These are phyloP conservation scores for Oxyria digyna DNA, from an alignment of 148 eudicot species.

Conservation along the genomic window DNA sequence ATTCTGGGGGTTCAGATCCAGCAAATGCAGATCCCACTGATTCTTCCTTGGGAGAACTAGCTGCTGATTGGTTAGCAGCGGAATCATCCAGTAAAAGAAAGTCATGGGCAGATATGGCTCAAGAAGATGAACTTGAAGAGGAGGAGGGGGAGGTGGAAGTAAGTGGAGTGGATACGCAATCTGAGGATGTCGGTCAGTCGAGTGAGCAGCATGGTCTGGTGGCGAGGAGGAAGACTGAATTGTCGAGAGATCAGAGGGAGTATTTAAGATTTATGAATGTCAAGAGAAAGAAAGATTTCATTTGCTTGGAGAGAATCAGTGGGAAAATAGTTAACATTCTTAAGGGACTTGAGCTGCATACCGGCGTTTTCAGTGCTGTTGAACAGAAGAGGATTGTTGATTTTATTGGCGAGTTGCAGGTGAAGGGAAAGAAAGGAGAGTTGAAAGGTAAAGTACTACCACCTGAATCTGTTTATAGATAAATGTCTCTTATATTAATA, in stretches of 20 bases:
- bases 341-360: slow-evolving; percentile 84
- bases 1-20: slow-evolving; percentile 26
- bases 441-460: slow-evolving; percentile 53
- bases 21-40: slow-evolving; percentile 12
- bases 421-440: slow-evolving; percentile 61
- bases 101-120: slow-evolving; percentile 97
- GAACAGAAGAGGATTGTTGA: slow-evolving; percentile 82
- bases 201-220: slow-evolving; percentile 20
- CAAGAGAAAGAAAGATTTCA: slow-evolving; percentile 65
- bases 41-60: slow-evolving; percentile 19
- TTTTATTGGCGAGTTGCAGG: slow-evolving; percentile 40
- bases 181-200: slow-evolving; percentile 11
- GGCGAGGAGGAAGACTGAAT: slow-evolving; percentile 27
- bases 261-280: slow-evolving; percentile 48
- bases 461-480: neutral
- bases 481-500: neutral
- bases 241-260: slow-evolving; percentile 81
- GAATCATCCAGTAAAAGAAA: slow-evolving; percentile 26
- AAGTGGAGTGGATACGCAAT: slow-evolving; percentile 21
- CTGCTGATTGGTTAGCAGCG: slow-evolving; percentile 4
- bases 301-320: slow-evolving; percentile 57
- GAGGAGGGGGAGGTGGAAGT: slow-evolving; percentile 63
- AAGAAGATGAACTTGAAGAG: slow-evolving; percentile 66
- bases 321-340: slow-evolving; percentile 63
- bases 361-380: slow-evolving; percentile 74